Evolutionary conservation across 1,284 basidiomycete genomes (phyloP).

Genomic region (Leccinum fuscescens): DNA sequence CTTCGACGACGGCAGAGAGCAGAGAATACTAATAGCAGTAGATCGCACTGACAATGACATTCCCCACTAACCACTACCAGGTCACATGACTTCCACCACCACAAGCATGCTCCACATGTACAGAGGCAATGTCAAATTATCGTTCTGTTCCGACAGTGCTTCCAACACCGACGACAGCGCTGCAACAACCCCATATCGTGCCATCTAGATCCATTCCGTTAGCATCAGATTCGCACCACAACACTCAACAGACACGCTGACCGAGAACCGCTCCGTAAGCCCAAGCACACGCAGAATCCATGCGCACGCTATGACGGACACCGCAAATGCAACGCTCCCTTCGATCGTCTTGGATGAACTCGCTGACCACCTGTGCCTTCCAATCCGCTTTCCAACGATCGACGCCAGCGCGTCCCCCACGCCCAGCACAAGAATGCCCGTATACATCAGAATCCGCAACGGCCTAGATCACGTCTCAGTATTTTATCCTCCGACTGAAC

Average conservation of each 20-base stretch:
- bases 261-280: constrained; percentile 70
- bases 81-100: constrained; percentile 39
- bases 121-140: constrained; percentile 88
- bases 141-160: constrained; percentile 89
- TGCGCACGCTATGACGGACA: constrained; percentile 69
- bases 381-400: constrained; percentile 84
- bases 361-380: constrained; percentile 80
- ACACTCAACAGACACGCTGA: constrained; percentile 40
- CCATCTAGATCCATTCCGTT: constrained; percentile 40
- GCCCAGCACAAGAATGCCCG: constrained; percentile 89
- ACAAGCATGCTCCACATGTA: constrained; percentile 84
- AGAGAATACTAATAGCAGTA: constrained; percentile 2
- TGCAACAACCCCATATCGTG: constrained; percentile 58
- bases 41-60: constrained; percentile 8
- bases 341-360: constrained; percentile 88
- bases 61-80: constrained; percentile 25
- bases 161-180: constrained; percentile 73
- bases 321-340: constrained; percentile 81
- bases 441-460: constrained; percentile 73
- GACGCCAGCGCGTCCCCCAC: constrained; percentile 95
- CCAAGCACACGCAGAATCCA: constrained; percentile 72
- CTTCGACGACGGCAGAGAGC: background rate
- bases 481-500: background rate
- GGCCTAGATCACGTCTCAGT: constrained; percentile 44
- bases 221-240: constrained; percentile 13